Conservation (phyloP, 345 rosid species). For the Excoecaria agallocha region DNA sequence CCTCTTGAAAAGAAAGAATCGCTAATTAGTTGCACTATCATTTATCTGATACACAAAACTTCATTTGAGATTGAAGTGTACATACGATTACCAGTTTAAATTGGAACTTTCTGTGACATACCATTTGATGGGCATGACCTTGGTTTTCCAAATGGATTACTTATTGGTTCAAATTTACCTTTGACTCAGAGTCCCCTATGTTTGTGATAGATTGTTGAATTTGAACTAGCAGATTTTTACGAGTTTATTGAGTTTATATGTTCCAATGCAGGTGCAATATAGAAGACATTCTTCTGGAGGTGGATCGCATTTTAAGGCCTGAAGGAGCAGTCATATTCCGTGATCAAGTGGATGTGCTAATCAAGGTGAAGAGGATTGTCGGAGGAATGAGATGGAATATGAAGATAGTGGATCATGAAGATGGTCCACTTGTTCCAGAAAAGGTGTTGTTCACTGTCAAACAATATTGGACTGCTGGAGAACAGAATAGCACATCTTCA, state of each 20-base stretch:
- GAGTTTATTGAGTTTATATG: background rate
- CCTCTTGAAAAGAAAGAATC: background rate
- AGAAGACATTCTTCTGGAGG: slow-evolving; percentile 37
- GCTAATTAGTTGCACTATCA: background rate
- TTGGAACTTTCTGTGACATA: background rate
- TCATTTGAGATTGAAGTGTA: background rate
- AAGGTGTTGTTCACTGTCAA: slow-evolving; percentile 34
- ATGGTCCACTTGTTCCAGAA: slow-evolving; percentile 29
- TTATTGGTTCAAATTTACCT: background rate
- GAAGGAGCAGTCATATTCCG: slow-evolving; percentile 37
- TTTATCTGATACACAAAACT: background rate
- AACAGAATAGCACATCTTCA: slow-evolving; percentile 24
- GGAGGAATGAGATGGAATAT: slow-evolving; percentile 35
- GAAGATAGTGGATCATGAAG: slow-evolving; percentile 36
- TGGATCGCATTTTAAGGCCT: slow-evolving; percentile 34
- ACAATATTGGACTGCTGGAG: slow-evolving; percentile 33
- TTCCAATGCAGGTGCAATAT: slow-evolving; percentile 17
- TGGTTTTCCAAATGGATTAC: background rate
- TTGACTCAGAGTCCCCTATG: background rate
- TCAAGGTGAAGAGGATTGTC: slow-evolving; percentile 24
- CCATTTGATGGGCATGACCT: background rate
- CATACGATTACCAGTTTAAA: background rate
- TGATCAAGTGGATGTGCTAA: slow-evolving; percentile 24
- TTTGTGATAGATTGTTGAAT: background rate
- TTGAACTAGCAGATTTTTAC: background rate